Conservation (phyloP, 176 grass and related monocot species). For the Aegilops longissima region DNA sequence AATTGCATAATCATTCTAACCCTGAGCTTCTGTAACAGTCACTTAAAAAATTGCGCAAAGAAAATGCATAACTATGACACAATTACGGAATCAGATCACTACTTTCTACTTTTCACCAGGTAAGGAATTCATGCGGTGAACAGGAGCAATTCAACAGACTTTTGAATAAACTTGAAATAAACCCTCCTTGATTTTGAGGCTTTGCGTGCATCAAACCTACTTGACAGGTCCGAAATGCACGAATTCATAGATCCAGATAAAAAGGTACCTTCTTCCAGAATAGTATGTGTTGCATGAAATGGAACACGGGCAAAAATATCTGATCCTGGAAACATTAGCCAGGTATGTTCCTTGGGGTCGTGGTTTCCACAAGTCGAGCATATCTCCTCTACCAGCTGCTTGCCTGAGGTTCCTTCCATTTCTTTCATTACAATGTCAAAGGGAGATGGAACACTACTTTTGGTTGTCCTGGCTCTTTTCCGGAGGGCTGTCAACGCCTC, state of each 20-base stretch:
- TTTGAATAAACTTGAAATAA: background rate
- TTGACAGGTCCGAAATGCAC: background rate
- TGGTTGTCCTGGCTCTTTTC: conserved; percentile 73
- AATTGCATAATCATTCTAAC: background rate
- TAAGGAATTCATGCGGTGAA: background rate
- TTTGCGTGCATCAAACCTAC: background rate
- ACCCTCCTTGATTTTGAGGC: background rate
- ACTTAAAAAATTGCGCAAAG: background rate
- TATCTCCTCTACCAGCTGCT: conserved; percentile 75
- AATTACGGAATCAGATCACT: background rate
- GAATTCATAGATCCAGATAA: background rate
- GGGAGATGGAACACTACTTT: conserved; percentile 74
- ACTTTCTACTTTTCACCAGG: background rate
- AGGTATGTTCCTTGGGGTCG: conserved; percentile 64
- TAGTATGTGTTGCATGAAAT: conserved; percentile 79
- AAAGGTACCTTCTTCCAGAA: conserved; percentile 68
- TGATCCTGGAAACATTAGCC: conserved; percentile 78
- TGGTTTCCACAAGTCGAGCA: conserved; percentile 76
- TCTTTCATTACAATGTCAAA: conserved; percentile 89
- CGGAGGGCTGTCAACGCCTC: conserved; percentile 76
- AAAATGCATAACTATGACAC: background rate
- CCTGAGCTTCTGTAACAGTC: background rate
- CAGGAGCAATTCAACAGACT: background rate
- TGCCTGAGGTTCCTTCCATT: conserved; percentile 56
- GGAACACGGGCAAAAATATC: conserved; percentile 80